Conservation (phyloP, 1,139 yeast species). For the Pichia sp. region DNA sequence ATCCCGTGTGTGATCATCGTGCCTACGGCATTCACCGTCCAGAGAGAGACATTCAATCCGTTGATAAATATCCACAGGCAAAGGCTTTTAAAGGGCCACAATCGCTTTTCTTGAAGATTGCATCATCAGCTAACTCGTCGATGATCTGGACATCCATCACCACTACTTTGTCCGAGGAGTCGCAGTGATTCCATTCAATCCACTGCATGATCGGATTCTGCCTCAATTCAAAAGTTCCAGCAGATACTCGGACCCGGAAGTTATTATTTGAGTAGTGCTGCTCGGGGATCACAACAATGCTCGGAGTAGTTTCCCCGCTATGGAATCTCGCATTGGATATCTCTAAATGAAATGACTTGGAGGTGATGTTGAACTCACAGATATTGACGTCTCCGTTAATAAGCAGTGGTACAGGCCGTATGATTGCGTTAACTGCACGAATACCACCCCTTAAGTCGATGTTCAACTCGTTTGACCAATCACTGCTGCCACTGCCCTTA, state of each 20-base stretch:
- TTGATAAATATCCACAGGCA: constrained; percentile 33
- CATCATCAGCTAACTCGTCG: constrained; percentile 1
- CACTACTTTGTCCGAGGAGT: constrained; percentile 22
- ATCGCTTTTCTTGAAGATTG: background rate
- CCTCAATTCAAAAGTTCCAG: constrained; percentile 48
- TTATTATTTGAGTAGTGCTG: constrained; percentile 59
- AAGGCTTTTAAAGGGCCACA: constrained; percentile 29
- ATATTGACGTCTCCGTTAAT: constrained; percentile 48
- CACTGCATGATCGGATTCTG: constrained; percentile 50
- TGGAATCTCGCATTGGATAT: constrained; percentile 33
- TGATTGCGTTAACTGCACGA: constrained; percentile 64
- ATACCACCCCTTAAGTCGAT: constrained; percentile 46
- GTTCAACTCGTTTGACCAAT: background rate
- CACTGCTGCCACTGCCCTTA: background rate
- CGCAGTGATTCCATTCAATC: constrained; percentile 66
- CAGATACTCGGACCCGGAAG: constrained; percentile 44
- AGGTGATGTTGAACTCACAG: constrained; percentile 53
- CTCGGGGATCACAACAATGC: constrained; percentile 59
- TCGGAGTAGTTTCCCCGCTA: constrained; percentile 5
- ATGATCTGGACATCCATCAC: constrained; percentile 18
- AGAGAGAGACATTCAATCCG: background rate
- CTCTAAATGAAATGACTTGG: constrained; percentile 45
- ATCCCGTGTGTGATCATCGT: constrained; percentile 8
- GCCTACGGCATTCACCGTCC: background rate
- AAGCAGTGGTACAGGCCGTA: constrained; percentile 68